Conservation (phyloP, 2,329 filamentous ascomycete genomes). For the Venturia asperata region DNA sequence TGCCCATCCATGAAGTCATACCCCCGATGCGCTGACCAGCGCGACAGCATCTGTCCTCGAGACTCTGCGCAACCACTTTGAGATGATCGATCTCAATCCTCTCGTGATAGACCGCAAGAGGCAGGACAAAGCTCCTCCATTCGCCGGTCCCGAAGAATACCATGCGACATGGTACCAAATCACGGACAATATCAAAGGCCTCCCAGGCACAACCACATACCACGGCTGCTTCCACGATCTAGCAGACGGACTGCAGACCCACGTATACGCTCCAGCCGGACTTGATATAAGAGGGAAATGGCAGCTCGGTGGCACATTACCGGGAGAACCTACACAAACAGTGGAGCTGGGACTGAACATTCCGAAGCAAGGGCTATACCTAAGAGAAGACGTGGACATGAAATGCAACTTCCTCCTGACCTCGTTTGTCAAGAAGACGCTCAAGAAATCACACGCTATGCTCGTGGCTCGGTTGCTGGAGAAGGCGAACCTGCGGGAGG, state of each 20-base stretch:
- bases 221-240: slow-evolving; percentile 74
- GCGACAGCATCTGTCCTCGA: slow-evolving; percentile 55
- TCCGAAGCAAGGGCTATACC: slow-evolving; percentile 63
- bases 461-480: slow-evolving; percentile 53
- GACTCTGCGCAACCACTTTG: slow-evolving; percentile 68
- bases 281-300: slow-evolving; percentile 73
- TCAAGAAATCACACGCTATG: slow-evolving; percentile 65
- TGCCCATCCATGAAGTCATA: background rate
- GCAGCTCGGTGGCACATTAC: slow-evolving; percentile 64
- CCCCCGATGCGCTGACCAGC: background rate
- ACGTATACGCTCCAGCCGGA: slow-evolving; percentile 75
- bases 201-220: slow-evolving; percentile 68
- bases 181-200: slow-evolving; percentile 51
- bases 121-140: slow-evolving; percentile 57
- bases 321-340: slow-evolving; percentile 60
- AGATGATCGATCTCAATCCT: slow-evolving; percentile 85
- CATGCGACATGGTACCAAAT: slow-evolving; percentile 64
- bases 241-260: slow-evolving; percentile 66
- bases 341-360: slow-evolving; percentile 59
- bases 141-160: slow-evolving; percentile 63
- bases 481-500: slow-evolving; percentile 23
- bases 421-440: slow-evolving; percentile 71
- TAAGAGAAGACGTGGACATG: slow-evolving; percentile 81
- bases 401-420: slow-evolving; percentile 71
- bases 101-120: slow-evolving; percentile 65